Percentiles rank a stretch among this genome's conserved stretches.
These are phyloP conservation scores for Suhomyces tanzawaensis DNA, from an alignment of 805 yeast genomes.

Conservation along the genomic window DNA sequence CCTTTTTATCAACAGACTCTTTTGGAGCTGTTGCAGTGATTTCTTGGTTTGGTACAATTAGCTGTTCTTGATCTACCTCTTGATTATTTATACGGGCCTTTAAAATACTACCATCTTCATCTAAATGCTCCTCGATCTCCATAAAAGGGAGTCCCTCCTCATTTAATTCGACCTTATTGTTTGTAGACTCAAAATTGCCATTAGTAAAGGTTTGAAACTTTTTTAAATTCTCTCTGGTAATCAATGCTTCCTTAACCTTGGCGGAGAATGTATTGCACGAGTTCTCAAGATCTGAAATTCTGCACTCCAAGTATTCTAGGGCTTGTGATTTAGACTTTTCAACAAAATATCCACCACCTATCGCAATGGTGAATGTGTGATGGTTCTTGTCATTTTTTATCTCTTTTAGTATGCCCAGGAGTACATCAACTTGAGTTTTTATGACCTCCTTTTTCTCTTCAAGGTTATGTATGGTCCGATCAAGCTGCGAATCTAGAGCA, in stretches of 20 bases:
- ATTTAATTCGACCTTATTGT: conserved; percentile 16
- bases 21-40: not conserved
- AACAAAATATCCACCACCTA: conserved; percentile 43
- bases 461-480: conserved; percentile 1
- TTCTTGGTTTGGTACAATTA: not conserved
- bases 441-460: conserved; percentile 7
- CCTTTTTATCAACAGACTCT: not conserved
- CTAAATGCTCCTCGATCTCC: conserved; percentile 78
- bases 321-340: conserved; percentile 32
- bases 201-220: conserved; percentile 9
- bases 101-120: conserved; percentile 76
- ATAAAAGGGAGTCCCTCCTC: conserved; percentile 62
- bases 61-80: not conserved
- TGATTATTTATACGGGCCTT: conserved; percentile 25
- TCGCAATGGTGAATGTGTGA: conserved; percentile 28
- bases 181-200: conserved; percentile 12
- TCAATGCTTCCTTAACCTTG: conserved; percentile 40
- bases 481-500: conserved; percentile 2
- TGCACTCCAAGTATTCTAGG: conserved; percentile 20
- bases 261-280: conserved; percentile 40
- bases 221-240: conserved; percentile 25
- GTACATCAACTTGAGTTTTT: conserved; percentile 6
- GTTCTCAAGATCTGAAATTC: conserved; percentile 26
- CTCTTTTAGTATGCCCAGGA: conserved; percentile 3
- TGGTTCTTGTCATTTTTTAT: conserved; percentile 3